Evolutionary conservation across 1,284 basidiomycete genomes (phyloP).

Genomic region (Phenoliferia sp.): DNA sequence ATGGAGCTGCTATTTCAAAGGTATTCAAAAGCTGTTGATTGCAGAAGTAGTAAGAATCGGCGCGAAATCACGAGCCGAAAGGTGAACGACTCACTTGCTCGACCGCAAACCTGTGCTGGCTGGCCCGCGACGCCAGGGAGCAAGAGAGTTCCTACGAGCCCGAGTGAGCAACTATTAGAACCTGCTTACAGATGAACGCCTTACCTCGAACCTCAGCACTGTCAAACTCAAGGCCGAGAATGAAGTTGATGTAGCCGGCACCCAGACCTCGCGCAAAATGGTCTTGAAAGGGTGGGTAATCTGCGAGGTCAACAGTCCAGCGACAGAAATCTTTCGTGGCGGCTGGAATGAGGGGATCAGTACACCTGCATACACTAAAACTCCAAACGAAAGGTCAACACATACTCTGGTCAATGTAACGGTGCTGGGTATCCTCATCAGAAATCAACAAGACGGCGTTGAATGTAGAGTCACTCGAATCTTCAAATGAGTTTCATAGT

Average conservation of each 20-base stretch:
- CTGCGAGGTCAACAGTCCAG: conserved; percentile 74
- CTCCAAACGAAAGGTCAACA: background rate
- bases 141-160: background rate
- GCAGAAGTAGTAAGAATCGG: no score
- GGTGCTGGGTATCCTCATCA: conserved; percentile 46
- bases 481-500: background rate
- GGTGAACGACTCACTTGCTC: background rate
- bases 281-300: conserved; percentile 50
- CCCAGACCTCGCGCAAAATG: conserved; percentile 46
- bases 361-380: no score
- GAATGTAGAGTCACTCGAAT: conserved; percentile 47
- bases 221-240: conserved; percentile 7
- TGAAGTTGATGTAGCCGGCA: conserved; percentile 16
- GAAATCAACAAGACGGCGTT: conserved; percentile 70
- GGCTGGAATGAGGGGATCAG: conserved; percentile 67
- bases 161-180: background rate
- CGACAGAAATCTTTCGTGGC: conserved; percentile 54
- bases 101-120: background rate
- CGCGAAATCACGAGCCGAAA: no score
- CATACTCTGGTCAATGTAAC: conserved; percentile 27
- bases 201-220: conserved; percentile 8
- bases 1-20: no score
- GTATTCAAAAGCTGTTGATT: no score
- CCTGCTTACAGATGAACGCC: background rate
- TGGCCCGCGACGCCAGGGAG: background rate